Base-by-base conservation (phyloP, 331 rosid genomes). In the Acacia pycnantha region DNA sequence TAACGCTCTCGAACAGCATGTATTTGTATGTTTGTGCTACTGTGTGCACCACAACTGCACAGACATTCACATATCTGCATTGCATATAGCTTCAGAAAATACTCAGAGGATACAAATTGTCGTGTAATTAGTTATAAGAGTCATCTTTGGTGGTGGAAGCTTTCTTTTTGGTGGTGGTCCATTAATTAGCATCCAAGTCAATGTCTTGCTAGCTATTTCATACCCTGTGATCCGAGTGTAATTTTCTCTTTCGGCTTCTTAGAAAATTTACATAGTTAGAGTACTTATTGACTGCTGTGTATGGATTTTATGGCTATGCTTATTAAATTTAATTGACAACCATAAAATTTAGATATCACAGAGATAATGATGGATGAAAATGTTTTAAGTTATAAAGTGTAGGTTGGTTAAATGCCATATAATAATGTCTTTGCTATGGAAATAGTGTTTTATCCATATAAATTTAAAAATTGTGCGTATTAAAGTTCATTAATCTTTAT, bases 351-450 rank as follows among this genome's bases (percentile, higher is more conserved):
- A 50, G 81, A 51, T 74, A 54, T 74, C 41, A 51, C 29, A 66
- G 56, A 54, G 27, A 80, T 77, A 47, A 86, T 83, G 66, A 56
- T 71, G 62, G 71, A 73, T 46, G 47, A 70, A 54, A 67, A 40
- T 26, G 41, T 70, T 59, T 69, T 11, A 44, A 22, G 54, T 35
- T 83, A 24, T 13, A 64, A 35, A 79, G 35, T 77, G 66, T 35
- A 77, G 69, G 33, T 48, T 73, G 73, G 50, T 71, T 76, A 47
- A 59, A 4, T 71, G 50, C 62, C 73, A 47, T 76, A 8, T 72
- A 47, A 58, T 72, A 68, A n/a, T 26, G 37, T 16, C 79, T 37
- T 77, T 81, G 69, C 53, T 24, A 8, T 59, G 69, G 40, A 71
- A 79, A 29, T 51, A 79, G 48, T 77, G 50, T 77, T 72, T 85